Base-by-base conservation (phyloP, 2,329 filamentous ascomycete genomes). In the Stachybotrys elegans region DNA sequence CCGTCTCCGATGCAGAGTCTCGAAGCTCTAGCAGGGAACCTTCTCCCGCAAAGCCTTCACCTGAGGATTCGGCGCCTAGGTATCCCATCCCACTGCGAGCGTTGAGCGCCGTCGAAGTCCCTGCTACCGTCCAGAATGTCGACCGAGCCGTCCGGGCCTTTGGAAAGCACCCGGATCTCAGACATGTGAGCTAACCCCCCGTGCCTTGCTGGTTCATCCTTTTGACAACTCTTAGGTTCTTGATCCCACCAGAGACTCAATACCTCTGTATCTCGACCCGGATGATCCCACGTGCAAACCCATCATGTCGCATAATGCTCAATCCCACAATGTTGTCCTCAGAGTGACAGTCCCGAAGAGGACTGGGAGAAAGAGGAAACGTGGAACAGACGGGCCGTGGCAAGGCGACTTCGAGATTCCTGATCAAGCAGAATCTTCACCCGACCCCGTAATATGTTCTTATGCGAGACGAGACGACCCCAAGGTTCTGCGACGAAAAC, bases 291-390 rank as follows among this genome's bases (percentile, higher is more conserved):
- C 88, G 56, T 83, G 86, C 55, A 84, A 86, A 53, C 87, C 88
- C 8, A 72, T 95, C 48, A 72, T 85, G 53, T 95, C 92, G 7
- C 83, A 84, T 34, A 86, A 84, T 58, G 79, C 84, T 23, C 69
- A 79, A 17, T 86, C 88, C 9, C 88, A 90, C 59, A 95, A 96
- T 58, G 70, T 97, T 17, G 75, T 97, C 17, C 73, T 98, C 43
- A 91, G 90, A 61, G 76, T 98, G 44, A 90, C 85, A 0, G 81
- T 97, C 1, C 92, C 93, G 0, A 93, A 84, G 62, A 75, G 88
- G 44, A 96, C 90, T 3, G 91, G 91, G 4, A 79, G 89, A 48
- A 95, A 87, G 65, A 79, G 91, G 46, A 95, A 91, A 68, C 76
- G 84, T 53, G 90, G 88, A n/a, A 81, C 81, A 5, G 62, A 83